Evolutionary conservation across 148 eudicot species (phyloP).

Genomic region (Mesembryanthemum crystallinum): DNA sequence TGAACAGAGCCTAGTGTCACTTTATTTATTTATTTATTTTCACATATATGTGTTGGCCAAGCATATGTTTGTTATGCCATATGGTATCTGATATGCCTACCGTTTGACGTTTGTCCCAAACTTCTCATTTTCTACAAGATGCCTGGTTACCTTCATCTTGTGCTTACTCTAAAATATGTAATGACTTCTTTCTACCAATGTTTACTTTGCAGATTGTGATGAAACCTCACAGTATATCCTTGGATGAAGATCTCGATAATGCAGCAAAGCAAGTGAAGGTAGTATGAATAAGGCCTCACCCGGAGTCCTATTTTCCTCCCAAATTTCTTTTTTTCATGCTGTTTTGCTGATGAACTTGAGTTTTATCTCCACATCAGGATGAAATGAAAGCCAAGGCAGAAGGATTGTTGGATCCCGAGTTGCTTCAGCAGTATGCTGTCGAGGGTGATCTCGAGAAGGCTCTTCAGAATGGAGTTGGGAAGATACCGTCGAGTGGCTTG

Average conservation of each 20-base stretch:
- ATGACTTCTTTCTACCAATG: neutral
- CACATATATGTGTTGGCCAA: no score
- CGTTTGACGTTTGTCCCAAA: neutral
- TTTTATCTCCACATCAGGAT: constrained; percentile 35
- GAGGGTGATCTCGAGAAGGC: constrained; percentile 62
- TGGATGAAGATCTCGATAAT: constrained; percentile 76
- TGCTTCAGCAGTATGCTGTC: constrained; percentile 59
- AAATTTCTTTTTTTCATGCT: neutral
- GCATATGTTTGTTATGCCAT: neutral
- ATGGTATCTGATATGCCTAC: neutral
- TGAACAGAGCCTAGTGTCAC: no score
- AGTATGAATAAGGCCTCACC: neutral
- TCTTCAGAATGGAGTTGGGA: constrained; percentile 53
- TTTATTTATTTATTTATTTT: no score
- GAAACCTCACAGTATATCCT: constrained; percentile 66
- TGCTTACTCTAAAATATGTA: neutral
- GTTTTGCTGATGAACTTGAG: no score
- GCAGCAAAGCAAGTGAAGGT: constrained; percentile 76
- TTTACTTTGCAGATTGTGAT: constrained; percentile 45
- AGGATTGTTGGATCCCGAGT: constrained; percentile 44
- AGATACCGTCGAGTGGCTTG: constrained; percentile 49
- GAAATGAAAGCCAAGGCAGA: constrained; percentile 62
- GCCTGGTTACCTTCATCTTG: neutral
- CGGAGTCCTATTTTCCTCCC: neutral
- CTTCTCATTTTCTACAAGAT: neutral